A percentile compares a stretch with the other conserved stretches of the same genome.
Conservation (phyloP, 306 rosid genomes). For the Cucurbita ficifolia region DNA sequence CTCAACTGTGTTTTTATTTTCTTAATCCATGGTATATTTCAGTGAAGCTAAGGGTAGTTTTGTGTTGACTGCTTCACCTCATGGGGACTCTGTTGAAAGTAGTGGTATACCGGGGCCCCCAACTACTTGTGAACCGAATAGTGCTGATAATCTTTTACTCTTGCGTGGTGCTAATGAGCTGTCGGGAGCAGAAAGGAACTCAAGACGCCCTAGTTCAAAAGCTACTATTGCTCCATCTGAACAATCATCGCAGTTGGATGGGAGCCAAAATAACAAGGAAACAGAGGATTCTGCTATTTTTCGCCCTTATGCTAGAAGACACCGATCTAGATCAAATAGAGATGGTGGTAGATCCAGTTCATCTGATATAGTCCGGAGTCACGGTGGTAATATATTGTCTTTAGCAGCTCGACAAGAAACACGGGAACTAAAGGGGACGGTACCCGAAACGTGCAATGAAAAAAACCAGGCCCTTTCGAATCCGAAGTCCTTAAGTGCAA, state of each 20-base stretch:
- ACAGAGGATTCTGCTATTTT: slow-evolving; percentile 83
- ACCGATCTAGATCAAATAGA: slow-evolving; percentile 76
- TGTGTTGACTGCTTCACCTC: slow-evolving; percentile 95
- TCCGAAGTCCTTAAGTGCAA: slow-evolving; percentile 45
- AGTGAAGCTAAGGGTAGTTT: slow-evolving; percentile 98
- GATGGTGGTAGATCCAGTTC: slow-evolving; percentile 46
- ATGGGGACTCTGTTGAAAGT: slow-evolving; percentile 96
- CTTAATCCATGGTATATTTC: slow-evolving; percentile 10
- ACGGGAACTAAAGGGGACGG: slow-evolving; percentile 43
- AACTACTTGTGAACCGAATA: slow-evolving; percentile 69
- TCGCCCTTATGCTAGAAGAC: slow-evolving; percentile 94
- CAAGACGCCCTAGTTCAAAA: slow-evolving; percentile 46
- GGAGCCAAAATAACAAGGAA: slow-evolving; percentile 73
- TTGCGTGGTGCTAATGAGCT: slow-evolving; percentile 66
- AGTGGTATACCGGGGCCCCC: slow-evolving; percentile 84
- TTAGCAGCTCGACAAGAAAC: slow-evolving; percentile 34
- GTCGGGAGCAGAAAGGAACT: slow-evolving; percentile 50
- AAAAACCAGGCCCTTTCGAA: slow-evolving; percentile 52
- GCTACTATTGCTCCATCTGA: slow-evolving; percentile 52
- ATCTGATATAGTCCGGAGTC: slow-evolving; percentile 18
- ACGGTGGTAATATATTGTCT: slow-evolving; percentile 21
- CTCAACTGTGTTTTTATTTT: not conserved
- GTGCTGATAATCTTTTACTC: slow-evolving; percentile 87
- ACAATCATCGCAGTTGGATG: slow-evolving; percentile 80
- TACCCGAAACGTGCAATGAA: slow-evolving; percentile 36